phyloP scores from a whole-genome alignment of 2,329 filamentous ascomycete species.

The Stromatinia cepivora region DNA sequence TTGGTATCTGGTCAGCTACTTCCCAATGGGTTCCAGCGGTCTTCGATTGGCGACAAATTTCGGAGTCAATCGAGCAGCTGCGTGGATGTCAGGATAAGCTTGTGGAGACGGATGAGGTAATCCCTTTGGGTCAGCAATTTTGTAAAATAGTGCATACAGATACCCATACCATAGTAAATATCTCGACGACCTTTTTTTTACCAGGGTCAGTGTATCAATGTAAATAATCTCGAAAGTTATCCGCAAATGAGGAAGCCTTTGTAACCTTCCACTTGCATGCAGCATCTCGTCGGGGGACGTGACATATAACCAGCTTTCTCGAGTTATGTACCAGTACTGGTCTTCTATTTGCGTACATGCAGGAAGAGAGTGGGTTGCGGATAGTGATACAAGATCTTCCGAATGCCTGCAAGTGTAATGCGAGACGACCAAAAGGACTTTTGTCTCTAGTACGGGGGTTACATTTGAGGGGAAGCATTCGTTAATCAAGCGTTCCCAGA shows the following conservation, averaged over 20 bases:
- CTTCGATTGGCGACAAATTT: constrained; percentile 84
- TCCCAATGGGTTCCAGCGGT: constrained; percentile 91
- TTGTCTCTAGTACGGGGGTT: background rate
- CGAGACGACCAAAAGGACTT: constrained; percentile 9
- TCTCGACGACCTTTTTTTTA: background rate
- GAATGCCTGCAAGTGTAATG: constrained; percentile 18
- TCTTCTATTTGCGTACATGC: background rate
- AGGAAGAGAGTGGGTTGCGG: background rate
- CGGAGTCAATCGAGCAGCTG: constrained; percentile 77
- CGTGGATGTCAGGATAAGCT: constrained; percentile 78
- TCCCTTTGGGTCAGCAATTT: background rate
- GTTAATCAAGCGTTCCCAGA: background rate
- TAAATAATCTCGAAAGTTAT: constrained; percentile 11
- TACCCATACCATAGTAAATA: background rate
- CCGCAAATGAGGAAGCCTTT: constrained; percentile 10
- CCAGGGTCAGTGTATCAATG: background rate
- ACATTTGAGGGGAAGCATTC: background rate
- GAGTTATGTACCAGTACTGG: background rate
- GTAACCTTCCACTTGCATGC: constrained; percentile 6
- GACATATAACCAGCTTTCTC: constrained; percentile 6
- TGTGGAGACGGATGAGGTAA: background rate
- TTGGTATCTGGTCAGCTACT: constrained; percentile 97
- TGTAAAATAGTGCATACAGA: constrained; percentile 11
- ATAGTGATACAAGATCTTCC: constrained; percentile 20
- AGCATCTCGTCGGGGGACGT: constrained; percentile 12